Evolutionary conservation across 768 basidiomycete species (phyloP).

Genomic region (Trametes cingulata): DNA sequence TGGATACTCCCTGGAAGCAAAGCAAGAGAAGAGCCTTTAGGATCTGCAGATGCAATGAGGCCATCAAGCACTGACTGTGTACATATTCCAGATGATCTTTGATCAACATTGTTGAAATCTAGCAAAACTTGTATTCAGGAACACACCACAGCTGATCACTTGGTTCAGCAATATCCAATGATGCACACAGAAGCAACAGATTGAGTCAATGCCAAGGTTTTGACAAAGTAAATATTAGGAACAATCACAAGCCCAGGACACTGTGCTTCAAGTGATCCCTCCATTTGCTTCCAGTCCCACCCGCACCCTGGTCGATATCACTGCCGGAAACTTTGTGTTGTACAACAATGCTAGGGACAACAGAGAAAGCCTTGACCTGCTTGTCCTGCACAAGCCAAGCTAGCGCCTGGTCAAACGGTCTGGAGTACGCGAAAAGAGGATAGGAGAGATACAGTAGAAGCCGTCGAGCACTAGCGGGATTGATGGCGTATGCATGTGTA

Average conservation of each 20-base stretch:
- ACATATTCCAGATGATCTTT: no score
- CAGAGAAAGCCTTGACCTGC: constrained; percentile 57
- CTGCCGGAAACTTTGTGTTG: constrained; percentile 62
- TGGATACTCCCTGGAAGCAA: no score
- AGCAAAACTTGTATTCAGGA: no score
- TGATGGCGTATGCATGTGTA: constrained; percentile 72
- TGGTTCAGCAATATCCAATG: no score
- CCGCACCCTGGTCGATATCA: constrained; percentile 47
- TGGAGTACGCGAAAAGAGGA: constrained; percentile 73
- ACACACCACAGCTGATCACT: no score
- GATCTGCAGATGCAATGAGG: no score
- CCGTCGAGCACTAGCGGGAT: constrained; percentile 58
- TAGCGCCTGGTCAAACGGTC: constrained; percentile 74
- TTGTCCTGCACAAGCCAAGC: constrained; percentile 63
- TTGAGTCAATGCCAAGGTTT: no score
- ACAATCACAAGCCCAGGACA: constrained; percentile 36
- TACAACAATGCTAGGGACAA: constrained; percentile 67
- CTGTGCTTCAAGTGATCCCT: constrained; percentile 50
- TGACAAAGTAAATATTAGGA: no score
- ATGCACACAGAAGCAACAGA: no score
- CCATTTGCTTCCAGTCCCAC: constrained; percentile 57
- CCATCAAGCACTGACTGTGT: no score
- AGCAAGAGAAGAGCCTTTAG: no score
- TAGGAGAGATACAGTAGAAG: constrained; percentile 59
- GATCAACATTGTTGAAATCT: no score